Percentiles rank a stretch among this genome's conserved stretches.
Evolutionary conservation across 441 rosid genomes (phyloP).

Genomic region (Manihot esculenta): DNA sequence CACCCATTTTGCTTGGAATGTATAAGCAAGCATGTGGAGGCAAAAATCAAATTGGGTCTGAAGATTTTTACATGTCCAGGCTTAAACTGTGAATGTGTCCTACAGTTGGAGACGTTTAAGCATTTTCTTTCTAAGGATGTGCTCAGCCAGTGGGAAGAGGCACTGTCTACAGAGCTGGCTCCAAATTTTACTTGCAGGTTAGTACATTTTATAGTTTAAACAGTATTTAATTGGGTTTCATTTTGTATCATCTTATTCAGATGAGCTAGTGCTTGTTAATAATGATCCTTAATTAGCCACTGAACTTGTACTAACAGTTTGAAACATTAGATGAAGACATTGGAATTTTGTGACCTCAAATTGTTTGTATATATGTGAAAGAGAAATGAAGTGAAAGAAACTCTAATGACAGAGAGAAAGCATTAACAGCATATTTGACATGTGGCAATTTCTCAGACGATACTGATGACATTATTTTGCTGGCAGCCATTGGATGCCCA

Average conservation of each 20-base stretch:
- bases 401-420: too few relatives aligned
- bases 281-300: background rate
- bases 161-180: background rate
- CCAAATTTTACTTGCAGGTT: constrained; percentile 11
- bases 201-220: background rate
- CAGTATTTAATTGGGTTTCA: too few relatives aligned
- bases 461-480: too few relatives aligned
- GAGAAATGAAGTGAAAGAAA: too few relatives aligned
- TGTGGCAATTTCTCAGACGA: too few relatives aligned
- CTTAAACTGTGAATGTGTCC: background rate
- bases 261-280: background rate
- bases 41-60: background rate
- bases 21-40: constrained; percentile 1
- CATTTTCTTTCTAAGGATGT: background rate
- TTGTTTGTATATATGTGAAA: too few relatives aligned
- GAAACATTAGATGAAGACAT: background rate
- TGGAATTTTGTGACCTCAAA: too few relatives aligned
- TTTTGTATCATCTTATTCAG: background rate
- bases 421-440: too few relatives aligned
- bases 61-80: background rate
- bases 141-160: background rate
- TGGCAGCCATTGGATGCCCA: too few relatives aligned
- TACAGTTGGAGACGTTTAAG: background rate
- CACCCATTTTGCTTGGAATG: constrained; percentile 1
- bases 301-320: background rate